Conservation (phyloP, 163 green algal genomes). For the Scenedesmus sp. region DNA sequence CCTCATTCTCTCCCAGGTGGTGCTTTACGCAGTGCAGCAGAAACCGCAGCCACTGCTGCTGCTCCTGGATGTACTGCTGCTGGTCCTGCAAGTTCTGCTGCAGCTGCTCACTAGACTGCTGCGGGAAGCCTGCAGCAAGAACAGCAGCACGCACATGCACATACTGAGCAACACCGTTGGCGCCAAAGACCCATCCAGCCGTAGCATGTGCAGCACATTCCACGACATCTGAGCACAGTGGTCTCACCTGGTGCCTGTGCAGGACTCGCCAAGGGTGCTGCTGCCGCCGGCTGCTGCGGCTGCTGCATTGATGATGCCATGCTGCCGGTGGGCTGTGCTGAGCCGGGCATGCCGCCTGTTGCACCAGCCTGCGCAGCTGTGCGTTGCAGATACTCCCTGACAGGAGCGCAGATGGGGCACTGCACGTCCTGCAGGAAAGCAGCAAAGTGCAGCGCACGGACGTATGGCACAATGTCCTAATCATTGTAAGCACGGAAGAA, state of each 20-base stretch:
- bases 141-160: neutral
- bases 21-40: conserved; percentile 96
- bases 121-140: conserved; percentile 11
- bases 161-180: neutral
- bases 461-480: no score
- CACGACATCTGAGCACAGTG: neutral
- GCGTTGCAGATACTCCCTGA: conserved; percentile 90
- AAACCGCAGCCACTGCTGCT: conserved; percentile 92
- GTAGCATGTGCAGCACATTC: neutral
- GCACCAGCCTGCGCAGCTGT: conserved; percentile 49
- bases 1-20: conserved; percentile 64
- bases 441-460: neutral
- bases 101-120: conserved; percentile 26
- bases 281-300: no score
- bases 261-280: no score
- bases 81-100: conserved; percentile 55
- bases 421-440: conserved; percentile 56
- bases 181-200: neutral
- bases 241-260: no score
- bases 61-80: conserved; percentile 71
- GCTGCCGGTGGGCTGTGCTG: conserved; percentile 37
- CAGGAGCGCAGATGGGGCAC: conserved; percentile 95
- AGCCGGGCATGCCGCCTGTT: neutral
- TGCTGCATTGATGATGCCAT: neutral
- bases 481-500: neutral